Base-by-base conservation (phyloP, 1,139 yeast genomes). In the Candida albicans region DNA sequence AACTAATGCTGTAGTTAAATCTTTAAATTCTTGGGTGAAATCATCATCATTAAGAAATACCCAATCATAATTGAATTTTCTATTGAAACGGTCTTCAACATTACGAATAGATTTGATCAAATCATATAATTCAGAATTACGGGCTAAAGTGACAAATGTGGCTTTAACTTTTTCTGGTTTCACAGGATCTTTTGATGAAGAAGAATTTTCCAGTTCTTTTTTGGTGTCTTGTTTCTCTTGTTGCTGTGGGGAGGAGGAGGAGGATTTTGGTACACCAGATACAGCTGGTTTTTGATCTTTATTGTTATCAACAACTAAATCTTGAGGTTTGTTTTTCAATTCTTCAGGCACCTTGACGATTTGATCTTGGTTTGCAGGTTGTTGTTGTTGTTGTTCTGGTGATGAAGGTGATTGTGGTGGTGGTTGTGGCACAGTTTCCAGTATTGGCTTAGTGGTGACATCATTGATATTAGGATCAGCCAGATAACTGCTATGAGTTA, bases 31-130 rank as follows among this genome's bases (percentile, higher is more conserved):
- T 10, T 75, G 73, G 24, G 74, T 61, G 57, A 84, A 83, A 15
- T 69, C 75, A 50, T 75, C 84, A 52, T 85, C 84, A 62, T 85
- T 85, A 47, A 86, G 68, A 58, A 87, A 87, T 10, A 86, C 86
- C 95, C 95, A 87, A 60, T 86, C 93, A 60, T 87, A 87, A 55
- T 82, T 72, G 65, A 64, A 86, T 46, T 78, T 72, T 34, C 68
- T 59, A 67, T 87, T 87, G 70, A 86, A 87, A 38, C 90, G 70
- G 58, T 84, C 88, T 63, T 87, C 93, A 43, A 84, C 69, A 30
- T 79, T 71, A 46, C 90, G 70, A 68, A 87, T 85, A 1, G 91
- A 75, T 51, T 73, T 70, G 44, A 85, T 65, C 11, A 89, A 85
- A 2, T 79, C 82, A 38, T 70, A 73, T 29, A 87, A 62, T 61